Evolutionary conservation across 306 rosid species (phyloP), one percentile per base, ranked within the genome.

Genomic region (Hylodesmum podocarpum): DNA sequence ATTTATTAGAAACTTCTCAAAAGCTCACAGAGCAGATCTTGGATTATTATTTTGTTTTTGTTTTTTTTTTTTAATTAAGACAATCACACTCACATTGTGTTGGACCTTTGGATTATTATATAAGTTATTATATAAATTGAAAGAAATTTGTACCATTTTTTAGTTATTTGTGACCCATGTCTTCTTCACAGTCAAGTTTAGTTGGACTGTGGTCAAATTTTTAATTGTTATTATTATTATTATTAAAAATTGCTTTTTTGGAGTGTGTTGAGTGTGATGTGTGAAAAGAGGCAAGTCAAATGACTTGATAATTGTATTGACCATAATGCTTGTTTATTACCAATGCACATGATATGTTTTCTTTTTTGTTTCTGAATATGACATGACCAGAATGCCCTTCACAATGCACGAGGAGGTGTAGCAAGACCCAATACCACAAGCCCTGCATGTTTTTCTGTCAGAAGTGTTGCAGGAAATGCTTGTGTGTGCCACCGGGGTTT

Each of bases 401-500:
- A 27, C 84, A 80, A 57, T 80, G 84, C 69, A 7, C 80, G 70
- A 80, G 84, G 84, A 80, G 84, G 27, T 80, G 84, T 57, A 40
- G 80, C 13, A 12, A 27, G 80, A 80, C 84, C 61, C 84, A 80
- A 46, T 80, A 80, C 76, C 84, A 80, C 84, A 80, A 80, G 22
- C 84, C 84, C 41, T 80, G 84, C 80, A 80, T 80, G 84, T 74
- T 74, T 69, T 80, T 74, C 80, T 80, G 84, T 80, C 84, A 80
- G 84, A 80, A 80, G 66, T 80, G 84, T 46, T 80, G 84, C 65
- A 80, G 31, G 36, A 80, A 80, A 12, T 80, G 84, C 80, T 62
- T 80, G 13, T 80, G 84, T 57, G 84, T 80, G 6, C 84, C 84
- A 12, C 84, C 84, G 2, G 84, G 84, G 3, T 80, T 73, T 46